These are phyloP conservation scores for Ustilago lituana DNA, from an alignment of 1,284 basidiomycete species.

Conservation along the genomic window DNA sequence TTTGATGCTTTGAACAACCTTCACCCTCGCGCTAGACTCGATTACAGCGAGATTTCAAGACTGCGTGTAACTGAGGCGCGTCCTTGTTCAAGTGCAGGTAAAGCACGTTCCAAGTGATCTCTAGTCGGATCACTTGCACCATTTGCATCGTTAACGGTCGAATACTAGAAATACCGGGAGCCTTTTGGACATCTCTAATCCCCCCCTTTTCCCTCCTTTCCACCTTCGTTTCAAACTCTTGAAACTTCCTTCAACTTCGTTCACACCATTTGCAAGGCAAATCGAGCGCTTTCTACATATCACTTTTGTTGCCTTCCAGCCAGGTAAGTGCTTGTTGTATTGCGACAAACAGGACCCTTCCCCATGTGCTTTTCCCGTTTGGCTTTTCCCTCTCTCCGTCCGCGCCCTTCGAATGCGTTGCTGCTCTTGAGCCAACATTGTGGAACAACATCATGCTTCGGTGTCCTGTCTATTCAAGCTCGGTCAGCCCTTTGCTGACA, in stretches of 20 bases:
- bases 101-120: neutral
- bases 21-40: neutral
- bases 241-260: neutral
- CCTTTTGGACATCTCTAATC: slow-evolving; percentile 16
- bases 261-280: slow-evolving; percentile 4
- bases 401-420: no score
- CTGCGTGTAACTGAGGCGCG: neutral
- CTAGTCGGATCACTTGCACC: neutral
- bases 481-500: no score
- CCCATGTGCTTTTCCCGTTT: neutral
- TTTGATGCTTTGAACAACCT: no score
- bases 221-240: slow-evolving; percentile 14
- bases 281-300: slow-evolving; percentile 7
- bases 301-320: neutral
- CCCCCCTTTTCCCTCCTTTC: slow-evolving; percentile 20
- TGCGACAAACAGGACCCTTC: no score
- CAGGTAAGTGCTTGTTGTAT: neutral
- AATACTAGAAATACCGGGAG: neutral
- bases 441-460: no score
- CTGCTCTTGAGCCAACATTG: no score
- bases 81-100: neutral
- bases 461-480: no score
- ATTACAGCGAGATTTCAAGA: neutral
- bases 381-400: neutral
- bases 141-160: no score